Evolutionary conservation across 352 stramenopile species (phyloP).

Genomic region (Globisporangium nagaii): DNA sequence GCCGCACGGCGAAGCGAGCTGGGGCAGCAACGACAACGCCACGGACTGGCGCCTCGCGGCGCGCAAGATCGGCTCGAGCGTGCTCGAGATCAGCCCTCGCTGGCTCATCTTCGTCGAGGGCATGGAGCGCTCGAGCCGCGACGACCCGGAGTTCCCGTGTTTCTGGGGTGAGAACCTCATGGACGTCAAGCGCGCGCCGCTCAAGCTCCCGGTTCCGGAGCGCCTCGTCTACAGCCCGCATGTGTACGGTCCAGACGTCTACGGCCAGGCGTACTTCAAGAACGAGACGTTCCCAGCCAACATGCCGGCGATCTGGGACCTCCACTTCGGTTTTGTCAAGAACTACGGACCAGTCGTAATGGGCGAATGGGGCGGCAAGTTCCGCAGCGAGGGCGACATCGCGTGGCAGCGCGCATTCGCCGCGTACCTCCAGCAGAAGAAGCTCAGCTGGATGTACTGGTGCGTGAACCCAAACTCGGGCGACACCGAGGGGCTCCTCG

Average conservation of each 20-base stretch:
- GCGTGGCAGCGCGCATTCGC: slow-evolving; percentile 11
- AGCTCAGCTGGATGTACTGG: too few relatives aligned
- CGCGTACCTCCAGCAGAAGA: slow-evolving; percentile 8
- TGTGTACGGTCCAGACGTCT: slow-evolving; percentile 37
- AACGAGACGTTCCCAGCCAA: slow-evolving; percentile 5
- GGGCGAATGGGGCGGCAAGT: slow-evolving; percentile 19
- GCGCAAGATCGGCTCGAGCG: slow-evolving; percentile 13
- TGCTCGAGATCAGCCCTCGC: slow-evolving; percentile 21
- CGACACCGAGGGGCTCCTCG: too few relatives aligned
- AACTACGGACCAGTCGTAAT: slow-evolving; percentile 10
- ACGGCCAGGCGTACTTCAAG: slow-evolving; percentile 14
- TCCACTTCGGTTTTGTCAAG: slow-evolving; percentile 17
- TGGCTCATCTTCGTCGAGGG: slow-evolving; percentile 59
- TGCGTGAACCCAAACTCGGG: too few relatives aligned
- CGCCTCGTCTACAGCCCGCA: slow-evolving; percentile 54
- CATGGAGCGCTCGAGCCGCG: slow-evolving; percentile 19
- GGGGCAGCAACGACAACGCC: slow-evolving; percentile 23
- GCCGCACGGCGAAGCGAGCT: slow-evolving; percentile 37
- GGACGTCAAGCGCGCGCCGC: slow-evolving; percentile 14
- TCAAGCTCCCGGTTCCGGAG: slow-evolving; percentile 26
- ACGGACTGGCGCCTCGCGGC: slow-evolving; percentile 50
- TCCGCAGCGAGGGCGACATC: slow-evolving; percentile 5
- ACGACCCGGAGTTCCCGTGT: slow-evolving; percentile 15
- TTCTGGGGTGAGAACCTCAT: slow-evolving; percentile 56
- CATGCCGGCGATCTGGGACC: slow-evolving; percentile 21